Conservation (phyloP, 805 yeast genomes). For the Candida montana region DNA sequence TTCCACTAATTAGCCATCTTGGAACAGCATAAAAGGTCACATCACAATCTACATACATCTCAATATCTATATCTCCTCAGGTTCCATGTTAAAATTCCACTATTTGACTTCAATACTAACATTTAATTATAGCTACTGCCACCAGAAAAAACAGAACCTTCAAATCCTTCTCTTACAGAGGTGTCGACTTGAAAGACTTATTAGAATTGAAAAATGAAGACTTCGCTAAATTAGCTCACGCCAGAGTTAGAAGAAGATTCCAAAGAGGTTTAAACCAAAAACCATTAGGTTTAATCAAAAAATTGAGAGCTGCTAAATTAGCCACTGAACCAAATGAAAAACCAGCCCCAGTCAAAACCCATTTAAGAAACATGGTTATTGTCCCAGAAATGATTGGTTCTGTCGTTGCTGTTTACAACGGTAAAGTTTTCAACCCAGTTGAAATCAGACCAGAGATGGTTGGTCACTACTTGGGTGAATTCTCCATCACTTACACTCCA, state of each 20-base stretch:
- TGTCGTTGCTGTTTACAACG: constrained; percentile 98
- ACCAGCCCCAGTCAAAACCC: constrained; percentile 98
- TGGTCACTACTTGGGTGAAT: constrained; percentile 99
- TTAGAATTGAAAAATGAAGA: constrained; percentile 94
- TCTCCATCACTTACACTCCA: constrained; percentile 99
- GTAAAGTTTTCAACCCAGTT: constrained; percentile 98
- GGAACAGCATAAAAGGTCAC: too few species aligned
- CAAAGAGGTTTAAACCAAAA: constrained; percentile 94
- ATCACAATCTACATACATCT: too few species aligned
- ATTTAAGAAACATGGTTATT: constrained; percentile 97
- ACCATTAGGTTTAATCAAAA: constrained; percentile 94
- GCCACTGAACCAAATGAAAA: constrained; percentile 89
- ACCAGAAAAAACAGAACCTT: constrained; percentile 82
- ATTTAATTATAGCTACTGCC: constrained; percentile 30
- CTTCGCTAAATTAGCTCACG: constrained; percentile 92
- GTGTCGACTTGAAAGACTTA: constrained; percentile 94
- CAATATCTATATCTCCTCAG: not conserved
- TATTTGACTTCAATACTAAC: constrained; percentile 14
- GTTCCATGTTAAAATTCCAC: too few species aligned
- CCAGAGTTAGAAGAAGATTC: constrained; percentile 99
- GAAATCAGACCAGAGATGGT: constrained; percentile 99
- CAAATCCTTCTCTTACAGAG: constrained; percentile 98
- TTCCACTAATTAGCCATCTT: too few species aligned
- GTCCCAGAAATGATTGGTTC: constrained; percentile 99
- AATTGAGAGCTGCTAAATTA: constrained; percentile 95